Conservation (phyloP, 257 asterid genomes). For the Hygrophila difformis region DNA sequence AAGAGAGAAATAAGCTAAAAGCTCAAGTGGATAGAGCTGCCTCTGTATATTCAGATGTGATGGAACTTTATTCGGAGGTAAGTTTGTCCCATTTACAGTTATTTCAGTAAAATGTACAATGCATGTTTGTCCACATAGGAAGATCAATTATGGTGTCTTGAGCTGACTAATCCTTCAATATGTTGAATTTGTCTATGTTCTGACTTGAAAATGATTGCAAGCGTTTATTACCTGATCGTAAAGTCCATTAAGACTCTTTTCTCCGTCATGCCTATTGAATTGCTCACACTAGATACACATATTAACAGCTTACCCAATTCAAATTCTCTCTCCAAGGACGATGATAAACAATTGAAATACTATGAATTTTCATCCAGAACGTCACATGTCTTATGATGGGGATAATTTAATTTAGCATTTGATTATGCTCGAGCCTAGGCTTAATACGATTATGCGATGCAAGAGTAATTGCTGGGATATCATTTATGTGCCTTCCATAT, state of each 20-base stretch:
- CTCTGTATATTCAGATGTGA: constrained; percentile 50
- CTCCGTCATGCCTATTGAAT: neutral
- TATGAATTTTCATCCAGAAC: neutral
- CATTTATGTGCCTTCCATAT: too few species aligned
- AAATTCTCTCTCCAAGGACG: too few species aligned
- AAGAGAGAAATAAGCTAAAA: constrained; percentile 67
- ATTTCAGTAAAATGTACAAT: neutral
- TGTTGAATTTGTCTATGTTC: neutral
- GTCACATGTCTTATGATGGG: neutral
- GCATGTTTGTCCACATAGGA: neutral
- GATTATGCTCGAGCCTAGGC: too few species aligned
- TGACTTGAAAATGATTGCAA: too few species aligned
- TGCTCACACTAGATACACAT: neutral
- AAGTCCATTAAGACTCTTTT: too few species aligned
- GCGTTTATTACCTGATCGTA: too few species aligned
- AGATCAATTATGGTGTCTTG: constrained; percentile 1
- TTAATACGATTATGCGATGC: neutral
- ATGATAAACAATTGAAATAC: neutral
- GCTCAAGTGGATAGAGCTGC: constrained; percentile 54
- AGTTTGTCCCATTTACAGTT: neutral
- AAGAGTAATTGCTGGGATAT: neutral
- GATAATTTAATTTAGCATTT: neutral
- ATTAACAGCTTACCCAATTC: neutral
- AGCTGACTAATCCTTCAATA: neutral
- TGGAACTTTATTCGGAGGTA: constrained; percentile 69